Conservation (phyloP, 345 rosid species). For the Salix caprea region DNA sequence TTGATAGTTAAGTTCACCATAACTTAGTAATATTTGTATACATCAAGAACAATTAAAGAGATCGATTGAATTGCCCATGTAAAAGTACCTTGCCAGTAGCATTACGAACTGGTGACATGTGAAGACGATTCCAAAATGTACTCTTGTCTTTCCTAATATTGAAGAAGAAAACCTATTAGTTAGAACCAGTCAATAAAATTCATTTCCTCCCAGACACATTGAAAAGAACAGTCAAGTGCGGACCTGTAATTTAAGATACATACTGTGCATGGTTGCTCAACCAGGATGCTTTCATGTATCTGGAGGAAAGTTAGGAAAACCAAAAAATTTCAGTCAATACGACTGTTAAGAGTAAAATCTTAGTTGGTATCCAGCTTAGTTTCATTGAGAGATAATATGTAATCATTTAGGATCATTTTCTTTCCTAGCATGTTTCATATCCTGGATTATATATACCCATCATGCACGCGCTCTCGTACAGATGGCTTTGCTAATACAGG, state of each 20-base stretch:
- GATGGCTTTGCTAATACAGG: neutral
- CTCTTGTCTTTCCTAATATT: slow-evolving; percentile 70
- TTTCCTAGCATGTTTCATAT: neutral
- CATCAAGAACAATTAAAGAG: neutral
- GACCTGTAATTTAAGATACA: slow-evolving; percentile 95
- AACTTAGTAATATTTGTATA: neutral
- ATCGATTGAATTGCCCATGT: neutral
- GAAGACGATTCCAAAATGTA: slow-evolving; percentile 86
- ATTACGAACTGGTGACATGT: slow-evolving; percentile 85
- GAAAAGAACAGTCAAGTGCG: slow-evolving; percentile 36
- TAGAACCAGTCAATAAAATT: slow-evolving; percentile 2
- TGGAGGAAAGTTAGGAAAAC: slow-evolving; percentile 24
- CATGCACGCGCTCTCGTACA: neutral
- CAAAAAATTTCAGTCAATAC: slow-evolving; percentile 2
- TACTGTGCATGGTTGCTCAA: slow-evolving; percentile 80
- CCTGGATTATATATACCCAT: neutral
- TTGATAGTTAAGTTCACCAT: neutral
- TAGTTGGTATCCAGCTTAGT: neutral
- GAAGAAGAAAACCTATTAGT: slow-evolving; percentile 8
- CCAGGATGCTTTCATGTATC: slow-evolving; percentile 65
- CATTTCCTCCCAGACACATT: neutral
- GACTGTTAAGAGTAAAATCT: neutral
- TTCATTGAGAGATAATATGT: neutral
- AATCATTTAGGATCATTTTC: neutral
- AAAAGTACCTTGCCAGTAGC: slow-evolving; percentile 89